Evolutionary conservation across 2,329 filamentous ascomycete genomes (phyloP), one percentile per base, ranked within the genome.

Genomic region (Ceratocystis cubensis): DNA sequence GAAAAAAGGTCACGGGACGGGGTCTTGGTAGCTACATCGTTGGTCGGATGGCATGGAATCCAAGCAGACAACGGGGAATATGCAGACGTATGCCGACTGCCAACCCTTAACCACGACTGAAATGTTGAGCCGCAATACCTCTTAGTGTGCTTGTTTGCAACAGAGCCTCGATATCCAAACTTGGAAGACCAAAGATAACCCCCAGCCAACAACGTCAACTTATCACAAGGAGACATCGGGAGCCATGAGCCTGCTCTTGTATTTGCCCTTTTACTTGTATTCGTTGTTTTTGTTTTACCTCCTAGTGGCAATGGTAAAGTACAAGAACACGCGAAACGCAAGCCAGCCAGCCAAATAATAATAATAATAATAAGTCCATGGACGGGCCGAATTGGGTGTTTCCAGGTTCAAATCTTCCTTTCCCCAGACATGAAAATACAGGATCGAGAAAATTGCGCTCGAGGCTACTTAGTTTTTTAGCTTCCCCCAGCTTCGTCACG

Each of bases 311-410:
- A 33, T 59, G 17, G 5, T 28, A 10, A 20, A 37, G 25, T 5
- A 59, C 56, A 59, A 20, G 28, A 37, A 15, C 56, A 59, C 5
- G 25, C 25, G 17, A 37, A 37, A n/a, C 25, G 6, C 56, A 59
- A 15, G 30, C 25, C 25, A 50, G 22, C 46, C 28, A 33, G 28
- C 17, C 8, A 20, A 7, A 46, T n/a, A 28, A 30, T 7, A 33
- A 33, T 28, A 33, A 33, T 33, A 33, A 17, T 7, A 13, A 25
- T 33, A 25, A 10, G n/a, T 13, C 44, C 61, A 48, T 50, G 61
- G 33, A 63, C 61, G 61, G 61, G 44, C 61, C 61, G 61, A 63
- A 63, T 63, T 30, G 41, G 6, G 44, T 10, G 3, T 41, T 41
- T 15, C 37, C 37, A 41, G 37, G 37, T 1, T 13, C 37, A 41